A percentile compares a stretch with the other conserved stretches of the same genome.
Evolutionary conservation across 768 basidiomycete species (phyloP).

Genomic region (Boletellus sp.): DNA sequence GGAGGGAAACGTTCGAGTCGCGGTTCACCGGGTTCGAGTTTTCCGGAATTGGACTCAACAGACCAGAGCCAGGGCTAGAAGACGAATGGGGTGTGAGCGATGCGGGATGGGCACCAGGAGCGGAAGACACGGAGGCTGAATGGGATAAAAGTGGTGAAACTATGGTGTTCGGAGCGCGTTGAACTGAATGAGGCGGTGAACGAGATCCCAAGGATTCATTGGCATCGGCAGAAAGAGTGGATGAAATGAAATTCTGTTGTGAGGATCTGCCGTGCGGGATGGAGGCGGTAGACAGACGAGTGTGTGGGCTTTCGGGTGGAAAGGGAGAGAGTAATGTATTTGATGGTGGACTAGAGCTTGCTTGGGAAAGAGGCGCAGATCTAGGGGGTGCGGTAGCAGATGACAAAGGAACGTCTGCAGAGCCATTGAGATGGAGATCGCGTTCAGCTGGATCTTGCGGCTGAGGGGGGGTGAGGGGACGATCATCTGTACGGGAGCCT

Average conservation of each 20-base stretch:
- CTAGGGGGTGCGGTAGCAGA: conserved; percentile 21
- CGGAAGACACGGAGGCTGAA: conserved; percentile 14
- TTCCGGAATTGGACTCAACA: conserved; percentile 28
- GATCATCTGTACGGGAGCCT: conserved; percentile 19
- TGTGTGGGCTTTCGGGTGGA: conserved; percentile 14
- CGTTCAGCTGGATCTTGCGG: conserved; percentile 8
- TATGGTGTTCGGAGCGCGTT: conserved; percentile 21
- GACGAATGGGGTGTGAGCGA: conserved; percentile 19
- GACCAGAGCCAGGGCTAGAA: conserved; percentile 13
- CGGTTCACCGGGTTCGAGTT: conserved; percentile 43
- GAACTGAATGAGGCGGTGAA: conserved; percentile 8
- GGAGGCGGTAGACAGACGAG: conserved; percentile 5
- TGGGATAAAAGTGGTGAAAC: conserved; percentile 8
- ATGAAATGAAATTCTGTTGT: conserved; percentile 5
- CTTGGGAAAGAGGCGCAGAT: conserved; percentile 19
- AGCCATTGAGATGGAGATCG: conserved; percentile 4
- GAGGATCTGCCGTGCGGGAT: conserved; percentile 5
- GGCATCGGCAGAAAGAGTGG: not conserved
- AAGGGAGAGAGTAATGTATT: conserved; percentile 12
- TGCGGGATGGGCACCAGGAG: conserved; percentile 8
- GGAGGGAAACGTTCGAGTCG: conserved; percentile 66
- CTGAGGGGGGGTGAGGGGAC: conserved; percentile 19
- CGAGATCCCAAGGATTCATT: conserved; percentile 1
- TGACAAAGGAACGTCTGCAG: not conserved
- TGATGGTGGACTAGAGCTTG: conserved; percentile 7